Base-by-base conservation (phyloP, 331 rosid species). In the Spiraea crenata region DNA sequence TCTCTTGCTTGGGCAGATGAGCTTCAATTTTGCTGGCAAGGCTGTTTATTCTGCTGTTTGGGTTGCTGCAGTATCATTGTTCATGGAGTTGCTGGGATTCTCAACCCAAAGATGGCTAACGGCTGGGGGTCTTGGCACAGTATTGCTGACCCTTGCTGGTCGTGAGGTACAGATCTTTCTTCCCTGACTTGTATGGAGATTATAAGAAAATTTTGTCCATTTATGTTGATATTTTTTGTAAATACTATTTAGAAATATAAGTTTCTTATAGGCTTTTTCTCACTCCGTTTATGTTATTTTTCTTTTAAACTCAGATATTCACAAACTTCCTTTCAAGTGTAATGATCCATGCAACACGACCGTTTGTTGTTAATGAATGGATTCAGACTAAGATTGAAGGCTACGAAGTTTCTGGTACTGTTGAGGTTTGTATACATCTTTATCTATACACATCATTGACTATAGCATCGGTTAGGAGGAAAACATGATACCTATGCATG, bases 111-210 rank as follows among this genome's bases (percentile, higher is more conserved):
- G 67, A 87, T 95, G 97, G 99, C 71, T 95, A 73, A 95, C 99
- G 65, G 99, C 99, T 47, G 99, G 99, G 74, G 96, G 99, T 91
- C 91, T 95, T 63, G 97, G 99, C 25, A 95, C 97, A 38, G 97
- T 95, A 16, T 79, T 95, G 78, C 91, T 95, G 59, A 95, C 99
- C 50, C 97, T 95, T 70, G 90, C 99, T 6, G 99, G 97, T 67
- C 96, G 99, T 17, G 99, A 95, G 99, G 99, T 95, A 82, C 66
- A 40, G 14, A 46, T 67, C 12, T 79, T 65, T 58, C 72, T 47
- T 12, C 56, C 14, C 35, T 65, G 54, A 51, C 42, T 57, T 76
- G 58, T 64, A 61, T 59, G n/a, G 69, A 74, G 54, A 57, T 57
- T n/a, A 57, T 76, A 80, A 73, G 65, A 37, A 38, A 10, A 39